Conservation (phyloP, 129 eudicot species). For the Deinandra increscens region DNA sequence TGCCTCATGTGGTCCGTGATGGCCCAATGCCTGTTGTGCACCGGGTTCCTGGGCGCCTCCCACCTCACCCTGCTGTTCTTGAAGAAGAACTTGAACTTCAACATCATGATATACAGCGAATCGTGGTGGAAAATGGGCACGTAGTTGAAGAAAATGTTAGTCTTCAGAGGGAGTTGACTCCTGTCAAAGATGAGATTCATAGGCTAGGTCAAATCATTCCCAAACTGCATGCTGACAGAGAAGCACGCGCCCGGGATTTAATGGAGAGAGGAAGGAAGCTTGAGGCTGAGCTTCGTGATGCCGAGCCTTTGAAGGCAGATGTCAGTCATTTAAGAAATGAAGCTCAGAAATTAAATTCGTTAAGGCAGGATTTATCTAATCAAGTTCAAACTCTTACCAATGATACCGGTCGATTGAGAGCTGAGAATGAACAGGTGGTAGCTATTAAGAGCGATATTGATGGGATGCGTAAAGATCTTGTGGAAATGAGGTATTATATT, state of each 20-base stretch:
- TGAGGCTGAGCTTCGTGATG: conserved; percentile 69
- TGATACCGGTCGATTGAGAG: conserved; percentile 48
- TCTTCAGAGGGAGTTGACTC: conserved; percentile 70
- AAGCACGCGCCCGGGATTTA: conserved; percentile 55
- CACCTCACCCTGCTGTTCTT: conserved; percentile 62
- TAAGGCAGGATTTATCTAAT: conserved; percentile 58
- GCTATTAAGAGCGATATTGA: conserved; percentile 62
- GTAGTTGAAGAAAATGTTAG: conserved; percentile 67
- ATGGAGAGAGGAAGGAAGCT: conserved; percentile 78
- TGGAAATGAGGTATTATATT: conserved; percentile 59
- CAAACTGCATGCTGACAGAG: conserved; percentile 65
- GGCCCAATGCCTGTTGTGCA: conserved; percentile 46
- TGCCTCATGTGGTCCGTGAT: conserved; percentile 54
- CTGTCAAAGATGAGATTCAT: conserved; percentile 69
- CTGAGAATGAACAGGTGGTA: conserved; percentile 67
- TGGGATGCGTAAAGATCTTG: conserved; percentile 68
- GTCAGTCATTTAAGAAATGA: conserved; percentile 66
- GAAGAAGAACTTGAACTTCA: conserved; percentile 88
- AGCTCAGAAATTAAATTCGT: conserved; percentile 49
- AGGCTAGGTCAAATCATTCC: conserved; percentile 71
- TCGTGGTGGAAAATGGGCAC: conserved; percentile 61
- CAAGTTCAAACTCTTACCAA: conserved; percentile 59
- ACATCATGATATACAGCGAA: conserved; percentile 70
- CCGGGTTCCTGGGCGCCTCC: conserved; percentile 54
- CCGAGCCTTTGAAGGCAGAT: conserved; percentile 66